These are phyloP conservation scores for Xylariales sp. DNA, from an alignment of 2,329 filamentous ascomycete species.

Conservation along the genomic window DNA sequence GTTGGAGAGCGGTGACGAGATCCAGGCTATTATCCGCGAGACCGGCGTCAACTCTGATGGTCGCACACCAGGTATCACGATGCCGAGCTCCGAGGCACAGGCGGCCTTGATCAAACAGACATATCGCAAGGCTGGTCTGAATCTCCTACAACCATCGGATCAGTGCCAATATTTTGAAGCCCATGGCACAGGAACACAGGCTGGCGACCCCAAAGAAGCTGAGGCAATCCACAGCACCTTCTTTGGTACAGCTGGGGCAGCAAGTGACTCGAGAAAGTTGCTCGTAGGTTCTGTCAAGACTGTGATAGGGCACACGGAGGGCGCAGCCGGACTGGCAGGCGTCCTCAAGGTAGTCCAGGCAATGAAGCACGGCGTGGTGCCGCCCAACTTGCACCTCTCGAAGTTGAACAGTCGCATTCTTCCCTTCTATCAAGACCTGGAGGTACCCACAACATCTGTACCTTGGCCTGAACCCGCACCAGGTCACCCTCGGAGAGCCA, in stretches of 20 bases:
- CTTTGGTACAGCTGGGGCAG: conserved; percentile 16
- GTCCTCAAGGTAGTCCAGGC: conserved; percentile 38
- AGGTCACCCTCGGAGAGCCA: conserved; percentile 34
- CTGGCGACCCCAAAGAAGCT: conserved; percentile 38
- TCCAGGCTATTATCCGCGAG: conserved; percentile 42
- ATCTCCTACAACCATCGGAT: conserved; percentile 24
- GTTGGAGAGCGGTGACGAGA: conserved; percentile 41
- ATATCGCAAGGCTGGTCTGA: conserved; percentile 37
- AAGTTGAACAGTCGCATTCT: conserved; percentile 34
- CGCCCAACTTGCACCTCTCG: conserved; percentile 39
- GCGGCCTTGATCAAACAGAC: conserved; percentile 36
- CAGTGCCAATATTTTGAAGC: conserved; percentile 44
- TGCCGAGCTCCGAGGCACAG: conserved; percentile 45
- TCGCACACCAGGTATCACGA: conserved; percentile 46
- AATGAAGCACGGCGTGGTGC: conserved; percentile 33
- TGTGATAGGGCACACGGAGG: conserved; percentile 45
- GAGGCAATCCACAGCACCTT: conserved; percentile 38
- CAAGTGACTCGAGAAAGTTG: conserved; percentile 15
- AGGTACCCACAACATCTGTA: conserved; percentile 24
- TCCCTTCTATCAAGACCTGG: conserved; percentile 27
- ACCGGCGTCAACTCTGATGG: conserved; percentile 48
- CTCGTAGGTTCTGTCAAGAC: conserved; percentile 40
- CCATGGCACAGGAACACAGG: conserved; percentile 35
- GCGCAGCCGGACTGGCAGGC: conserved; percentile 43
- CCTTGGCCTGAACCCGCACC: conserved; percentile 29